Evolutionary conservation across 2,329 filamentous ascomycete species (phyloP).

Genomic region (Neonectria faginata): DNA sequence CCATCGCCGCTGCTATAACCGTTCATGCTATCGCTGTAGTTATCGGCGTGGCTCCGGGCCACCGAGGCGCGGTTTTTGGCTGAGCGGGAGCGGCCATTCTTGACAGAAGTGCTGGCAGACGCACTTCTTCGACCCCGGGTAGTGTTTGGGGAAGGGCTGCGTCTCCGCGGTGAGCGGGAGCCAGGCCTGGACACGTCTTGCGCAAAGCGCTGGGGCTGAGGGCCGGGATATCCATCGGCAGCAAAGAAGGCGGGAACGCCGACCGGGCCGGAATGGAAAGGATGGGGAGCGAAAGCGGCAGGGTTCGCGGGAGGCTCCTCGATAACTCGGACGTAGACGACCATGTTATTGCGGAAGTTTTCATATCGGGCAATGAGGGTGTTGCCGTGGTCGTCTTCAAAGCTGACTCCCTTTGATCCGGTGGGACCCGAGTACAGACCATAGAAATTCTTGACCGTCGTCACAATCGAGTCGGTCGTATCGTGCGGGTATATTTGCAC

Average conservation of each 20-base stretch:
- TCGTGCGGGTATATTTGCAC: slow-evolving; percentile 96
- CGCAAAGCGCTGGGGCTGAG: slow-evolving; percentile 62
- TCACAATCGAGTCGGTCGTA: slow-evolving; percentile 96
- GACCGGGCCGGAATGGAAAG: slow-evolving; percentile 64
- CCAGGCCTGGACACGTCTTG: slow-evolving; percentile 74
- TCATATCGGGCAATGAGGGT: slow-evolving; percentile 96
- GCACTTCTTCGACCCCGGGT: slow-evolving; percentile 80
- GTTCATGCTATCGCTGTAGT: slow-evolving; percentile 72
- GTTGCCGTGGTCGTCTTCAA: slow-evolving; percentile 89
- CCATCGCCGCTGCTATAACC: slow-evolving; percentile 91
- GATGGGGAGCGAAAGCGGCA: slow-evolving; percentile 63
- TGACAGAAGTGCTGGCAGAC: slow-evolving; percentile 72
- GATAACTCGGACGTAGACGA: slow-evolving; percentile 90
- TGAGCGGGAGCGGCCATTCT: slow-evolving; percentile 77
- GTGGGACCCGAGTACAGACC: slow-evolving; percentile 84
- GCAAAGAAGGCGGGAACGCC: slow-evolving; percentile 65
- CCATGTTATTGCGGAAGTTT: slow-evolving; percentile 93
- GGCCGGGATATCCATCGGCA: slow-evolving; percentile 63
- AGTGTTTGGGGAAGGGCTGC: slow-evolving; percentile 80
- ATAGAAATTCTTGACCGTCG: slow-evolving; percentile 99
- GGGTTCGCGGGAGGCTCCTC: slow-evolving; percentile 64
- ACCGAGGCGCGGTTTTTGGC: slow-evolving; percentile 72
- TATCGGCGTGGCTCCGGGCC: slow-evolving; percentile 66
- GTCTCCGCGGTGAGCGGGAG: slow-evolving; percentile 78
- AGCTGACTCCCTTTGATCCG: slow-evolving; percentile 86